A percentile compares a stretch with the other conserved stretches of the same genome.
Conservation (phyloP, 2,329 filamentous ascomycete genomes). For the Bipolaris sorokiniana region DNA sequence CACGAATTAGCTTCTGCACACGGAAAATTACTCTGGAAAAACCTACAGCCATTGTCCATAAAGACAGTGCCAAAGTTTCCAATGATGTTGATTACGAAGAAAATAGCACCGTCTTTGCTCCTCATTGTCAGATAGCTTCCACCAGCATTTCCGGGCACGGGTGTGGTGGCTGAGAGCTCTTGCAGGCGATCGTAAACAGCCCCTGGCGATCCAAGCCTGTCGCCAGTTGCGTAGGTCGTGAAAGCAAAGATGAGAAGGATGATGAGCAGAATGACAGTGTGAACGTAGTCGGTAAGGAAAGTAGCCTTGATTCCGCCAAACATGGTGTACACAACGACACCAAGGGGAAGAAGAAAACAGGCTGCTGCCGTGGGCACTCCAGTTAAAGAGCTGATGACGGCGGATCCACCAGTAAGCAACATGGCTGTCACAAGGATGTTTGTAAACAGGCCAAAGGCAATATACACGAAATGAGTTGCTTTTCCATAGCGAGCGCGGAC, state of each 20-base stretch:
- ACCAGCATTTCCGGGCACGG: conserved; percentile 74
- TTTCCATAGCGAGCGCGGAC: conserved; percentile 82
- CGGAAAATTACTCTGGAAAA: too few species aligned
- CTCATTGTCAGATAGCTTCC: conserved; percentile 91
- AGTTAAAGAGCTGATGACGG: conserved; percentile 60
- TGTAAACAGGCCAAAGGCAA: conserved; percentile 80
- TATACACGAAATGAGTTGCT: conserved; percentile 75
- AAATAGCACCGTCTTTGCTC: conserved; percentile 79
- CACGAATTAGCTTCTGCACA: conserved; percentile 5
- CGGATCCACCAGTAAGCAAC: conserved; percentile 82
- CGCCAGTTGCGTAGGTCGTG: conserved; percentile 77
- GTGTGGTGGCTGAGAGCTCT: conserved; percentile 69
- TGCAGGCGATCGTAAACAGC: conserved; percentile 80
- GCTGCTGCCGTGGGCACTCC: conserved; percentile 79
- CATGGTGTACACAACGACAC: conserved; percentile 80
- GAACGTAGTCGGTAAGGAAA: conserved; percentile 80
- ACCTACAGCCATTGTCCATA: conserved; percentile 74
- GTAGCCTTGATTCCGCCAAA: conserved; percentile 73
- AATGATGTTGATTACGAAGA: conserved; percentile 89
- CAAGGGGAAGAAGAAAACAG: conserved; percentile 81
- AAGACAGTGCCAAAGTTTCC: conserved; percentile 86
- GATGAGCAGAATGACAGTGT: conserved; percentile 81
- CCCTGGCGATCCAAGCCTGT: conserved; percentile 73
- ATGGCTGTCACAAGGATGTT: conserved; percentile 88
- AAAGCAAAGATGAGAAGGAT: conserved; percentile 87